Conservation (phyloP, 225 moss, liverwort and hornwort genomes). For the Ulota crispa region DNA sequence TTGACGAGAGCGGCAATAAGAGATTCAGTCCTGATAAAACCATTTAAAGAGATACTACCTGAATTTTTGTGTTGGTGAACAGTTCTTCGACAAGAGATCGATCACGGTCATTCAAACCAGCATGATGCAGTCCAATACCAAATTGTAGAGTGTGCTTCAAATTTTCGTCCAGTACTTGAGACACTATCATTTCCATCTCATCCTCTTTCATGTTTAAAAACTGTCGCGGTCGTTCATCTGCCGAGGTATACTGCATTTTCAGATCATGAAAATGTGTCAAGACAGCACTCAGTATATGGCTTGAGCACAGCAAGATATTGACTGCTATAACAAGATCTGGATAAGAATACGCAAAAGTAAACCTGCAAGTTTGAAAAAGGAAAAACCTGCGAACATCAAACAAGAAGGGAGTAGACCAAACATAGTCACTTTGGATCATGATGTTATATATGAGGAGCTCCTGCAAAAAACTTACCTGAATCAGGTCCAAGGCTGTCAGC, state of each 20-base stretch:
- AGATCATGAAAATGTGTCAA: constrained; percentile 20
- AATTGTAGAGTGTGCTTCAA: constrained; percentile 97
- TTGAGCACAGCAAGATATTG: constrained; percentile 3
- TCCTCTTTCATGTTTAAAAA: constrained; percentile 84
- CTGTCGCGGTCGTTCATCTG: constrained; percentile 93
- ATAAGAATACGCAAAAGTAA: neutral
- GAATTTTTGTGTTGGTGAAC: constrained; percentile 94
- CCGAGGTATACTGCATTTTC: constrained; percentile 76
- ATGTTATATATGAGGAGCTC: neutral
- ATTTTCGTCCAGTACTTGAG: constrained; percentile 87
- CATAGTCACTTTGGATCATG: neutral
- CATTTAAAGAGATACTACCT: constrained; percentile 43
- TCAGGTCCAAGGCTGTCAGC: constrained; percentile 92
- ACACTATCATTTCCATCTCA: constrained; percentile 84
- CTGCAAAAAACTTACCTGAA: constrained; percentile 59
- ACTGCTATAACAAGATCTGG: neutral
- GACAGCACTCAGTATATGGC: neutral
- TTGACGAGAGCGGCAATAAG: constrained; percentile 6
- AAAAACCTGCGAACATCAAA: neutral
- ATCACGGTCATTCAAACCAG: constrained; percentile 95
- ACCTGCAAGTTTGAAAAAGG: neutral
- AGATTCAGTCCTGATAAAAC: constrained; percentile 5
- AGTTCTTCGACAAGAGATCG: constrained; percentile 92
- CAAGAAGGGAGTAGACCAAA: constrained; percentile 4
- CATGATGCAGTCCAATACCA: constrained; percentile 97